These are phyloP conservation scores for Gautieria morchelliformis DNA, from an alignment of 768 basidiomycete species.

Conservation along the genomic window DNA sequence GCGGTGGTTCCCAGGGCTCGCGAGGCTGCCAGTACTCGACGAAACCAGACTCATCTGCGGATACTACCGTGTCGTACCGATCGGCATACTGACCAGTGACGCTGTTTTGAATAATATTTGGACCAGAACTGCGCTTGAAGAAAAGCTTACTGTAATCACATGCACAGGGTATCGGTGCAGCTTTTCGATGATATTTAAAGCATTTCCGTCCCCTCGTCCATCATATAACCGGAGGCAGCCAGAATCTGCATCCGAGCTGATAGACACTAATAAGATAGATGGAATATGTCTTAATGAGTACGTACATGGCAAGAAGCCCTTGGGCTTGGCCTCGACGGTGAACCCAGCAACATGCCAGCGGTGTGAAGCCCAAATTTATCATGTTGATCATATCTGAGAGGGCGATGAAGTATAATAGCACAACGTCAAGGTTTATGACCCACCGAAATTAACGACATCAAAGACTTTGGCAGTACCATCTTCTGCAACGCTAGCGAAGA, in stretches of 20 bases:
- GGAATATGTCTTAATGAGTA: background rate
- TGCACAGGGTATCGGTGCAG: constrained; percentile 88
- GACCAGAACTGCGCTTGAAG: background rate
- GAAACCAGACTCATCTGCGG: constrained; percentile 91
- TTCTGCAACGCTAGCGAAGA: constrained; percentile 87
- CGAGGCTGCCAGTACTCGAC: constrained; percentile 92
- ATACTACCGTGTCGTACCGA: constrained; percentile 82
- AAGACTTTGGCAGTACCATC: constrained; percentile 93
- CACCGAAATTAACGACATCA: constrained; percentile 96
- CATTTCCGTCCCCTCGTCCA: constrained; percentile 73
- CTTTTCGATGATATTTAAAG: constrained; percentile 64
- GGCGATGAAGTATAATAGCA: background rate
- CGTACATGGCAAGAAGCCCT: constrained; percentile 80
- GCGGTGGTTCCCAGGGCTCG: constrained; percentile 82
- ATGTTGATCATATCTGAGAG: constrained; percentile 95
- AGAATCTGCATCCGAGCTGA: constrained; percentile 67
- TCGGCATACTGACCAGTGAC: constrained; percentile 65
- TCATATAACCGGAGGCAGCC: constrained; percentile 85
- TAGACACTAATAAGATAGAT: constrained; percentile 5
- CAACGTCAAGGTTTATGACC: constrained; percentile 17
- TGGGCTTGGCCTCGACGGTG: constrained; percentile 83
- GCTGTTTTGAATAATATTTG: background rate
- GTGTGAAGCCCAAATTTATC: constrained; percentile 78
- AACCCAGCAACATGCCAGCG: constrained; percentile 91
- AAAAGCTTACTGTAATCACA: constrained; percentile 66